Conservation (phyloP, 2,329 filamentous ascomycete genomes). For the Diaporthe longicolla region DNA sequence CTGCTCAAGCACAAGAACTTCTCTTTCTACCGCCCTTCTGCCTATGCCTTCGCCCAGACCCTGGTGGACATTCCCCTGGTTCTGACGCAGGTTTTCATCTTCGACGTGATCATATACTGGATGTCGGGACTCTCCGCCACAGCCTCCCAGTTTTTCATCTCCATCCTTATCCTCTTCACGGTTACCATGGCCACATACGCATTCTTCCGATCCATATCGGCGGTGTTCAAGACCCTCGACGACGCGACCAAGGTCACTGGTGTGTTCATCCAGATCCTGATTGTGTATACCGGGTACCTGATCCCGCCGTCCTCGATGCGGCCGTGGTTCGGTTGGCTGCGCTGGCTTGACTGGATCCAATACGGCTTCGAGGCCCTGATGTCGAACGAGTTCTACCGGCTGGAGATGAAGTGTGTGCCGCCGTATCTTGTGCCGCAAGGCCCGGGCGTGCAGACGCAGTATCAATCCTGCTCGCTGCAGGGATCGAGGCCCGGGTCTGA, state of each 20-base stretch:
- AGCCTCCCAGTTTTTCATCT: constrained; percentile 68
- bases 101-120: constrained; percentile 73
- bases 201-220: constrained; percentile 66
- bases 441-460: constrained; percentile 47
- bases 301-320: constrained; percentile 74
- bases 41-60: constrained; percentile 71
- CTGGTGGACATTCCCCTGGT: constrained; percentile 69
- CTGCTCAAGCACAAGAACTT: constrained; percentile 72
- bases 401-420: constrained; percentile 66
- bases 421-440: constrained; percentile 66
- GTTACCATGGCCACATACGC: constrained; percentile 59
- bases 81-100: constrained; percentile 70
- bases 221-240: constrained; percentile 69
- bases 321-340: constrained; percentile 74
- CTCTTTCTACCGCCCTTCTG: constrained; percentile 70
- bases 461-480: constrained; percentile 42
- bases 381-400: constrained; percentile 76
- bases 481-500: constrained; percentile 66
- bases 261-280: constrained; percentile 54
- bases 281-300: constrained; percentile 76
- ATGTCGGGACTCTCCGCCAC: constrained; percentile 70
- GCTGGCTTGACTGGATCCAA: constrained; percentile 76
- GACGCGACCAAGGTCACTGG: constrained; percentile 71
- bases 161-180: constrained; percentile 68
- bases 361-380: constrained; percentile 79